Conservation (phyloP, 2,329 filamentous ascomycete species). For the Cylindrodendrum hubeiense region DNA sequence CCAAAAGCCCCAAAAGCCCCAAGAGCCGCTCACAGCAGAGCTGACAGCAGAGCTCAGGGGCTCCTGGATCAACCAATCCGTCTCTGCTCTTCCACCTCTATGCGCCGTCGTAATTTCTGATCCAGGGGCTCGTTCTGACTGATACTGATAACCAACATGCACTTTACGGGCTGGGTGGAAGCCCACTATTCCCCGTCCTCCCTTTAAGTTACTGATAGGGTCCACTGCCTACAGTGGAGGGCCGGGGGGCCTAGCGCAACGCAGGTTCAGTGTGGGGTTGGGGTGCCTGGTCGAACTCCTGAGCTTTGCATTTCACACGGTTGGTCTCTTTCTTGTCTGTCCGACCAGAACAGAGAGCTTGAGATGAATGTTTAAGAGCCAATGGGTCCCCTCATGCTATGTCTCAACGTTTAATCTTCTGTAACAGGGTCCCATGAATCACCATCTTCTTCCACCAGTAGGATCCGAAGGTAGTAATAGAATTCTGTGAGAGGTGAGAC, state of each 20-base stretch:
- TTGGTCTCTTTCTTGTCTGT: not conserved
- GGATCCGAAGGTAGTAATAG: not conserved
- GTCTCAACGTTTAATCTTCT: not conserved
- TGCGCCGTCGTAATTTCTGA: constrained; percentile 15
- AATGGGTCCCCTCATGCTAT: not conserved
- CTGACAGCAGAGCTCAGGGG: constrained; percentile 3
- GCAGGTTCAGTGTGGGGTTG: constrained; percentile 11
- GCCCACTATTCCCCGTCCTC: constrained; percentile 7
- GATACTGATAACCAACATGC: constrained; percentile 20
- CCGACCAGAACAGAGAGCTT: not conserved
- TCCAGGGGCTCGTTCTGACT: constrained; percentile 18
- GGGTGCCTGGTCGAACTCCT: constrained; percentile 1
- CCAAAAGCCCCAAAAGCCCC: too few relatives aligned
- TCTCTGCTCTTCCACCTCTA: not conserved
- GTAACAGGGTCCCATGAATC: not conserved
- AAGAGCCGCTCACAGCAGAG: not conserved
- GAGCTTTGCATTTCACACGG: not conserved
- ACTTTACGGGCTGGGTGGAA: constrained; percentile 17
- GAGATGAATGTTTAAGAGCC: not conserved
- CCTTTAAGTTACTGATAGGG: not conserved
- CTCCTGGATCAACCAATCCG: not conserved
- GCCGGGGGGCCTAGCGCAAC: not conserved
- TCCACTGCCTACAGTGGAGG: not conserved
- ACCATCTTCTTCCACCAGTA: not conserved
- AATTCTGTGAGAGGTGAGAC: not conserved